Conservation (phyloP, 192 early-diverging fungal species). For the Backusella psychrophila region DNA sequence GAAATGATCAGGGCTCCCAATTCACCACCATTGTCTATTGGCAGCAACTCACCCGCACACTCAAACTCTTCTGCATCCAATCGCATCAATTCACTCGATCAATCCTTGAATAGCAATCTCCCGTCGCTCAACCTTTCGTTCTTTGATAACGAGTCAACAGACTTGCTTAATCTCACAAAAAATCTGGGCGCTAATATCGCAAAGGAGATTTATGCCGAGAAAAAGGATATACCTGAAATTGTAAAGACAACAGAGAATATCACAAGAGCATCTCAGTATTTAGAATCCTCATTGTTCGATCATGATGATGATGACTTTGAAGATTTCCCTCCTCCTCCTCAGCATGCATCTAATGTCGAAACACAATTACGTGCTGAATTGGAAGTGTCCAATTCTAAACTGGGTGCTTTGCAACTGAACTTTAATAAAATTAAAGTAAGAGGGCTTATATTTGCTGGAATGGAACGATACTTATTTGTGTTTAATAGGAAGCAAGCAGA, state of each 20-base stretch:
- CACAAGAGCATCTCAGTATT: slow-evolving; percentile 15
- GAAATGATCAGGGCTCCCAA: not conserved
- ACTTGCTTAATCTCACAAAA: slow-evolving; percentile 34
- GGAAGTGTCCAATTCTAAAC: not conserved
- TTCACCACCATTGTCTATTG: not conserved
- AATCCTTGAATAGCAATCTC: slow-evolving; percentile 3
- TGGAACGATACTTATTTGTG: not conserved
- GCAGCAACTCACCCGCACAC: not conserved
- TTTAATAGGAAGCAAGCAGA: slow-evolving; percentile 29
- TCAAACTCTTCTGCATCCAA: not conserved
- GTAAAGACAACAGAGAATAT: not conserved
- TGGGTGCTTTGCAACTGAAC: not conserved
- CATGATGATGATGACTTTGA: slow-evolving; percentile 16
- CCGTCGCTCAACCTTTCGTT: slow-evolving; percentile 32
- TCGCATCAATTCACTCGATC: not conserved
- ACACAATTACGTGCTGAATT: not conserved
- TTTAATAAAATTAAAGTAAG: slow-evolving; percentile 9
- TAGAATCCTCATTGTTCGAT: slow-evolving; percentile 11
- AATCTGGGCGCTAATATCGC: slow-evolving; percentile 27
- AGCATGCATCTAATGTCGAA: not conserved
- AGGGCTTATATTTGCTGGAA: not conserved
- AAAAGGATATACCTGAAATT: not conserved
- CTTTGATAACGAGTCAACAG: slow-evolving; percentile 36
- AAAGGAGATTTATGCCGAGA: not conserved
- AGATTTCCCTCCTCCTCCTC: slow-evolving; percentile 15